A percentile compares a stretch with the other conserved stretches of the same genome.
phyloP scores from a whole-genome alignment of 1,139 yeast genomes.

The Nakaseomyces bracarensis region DNA sequence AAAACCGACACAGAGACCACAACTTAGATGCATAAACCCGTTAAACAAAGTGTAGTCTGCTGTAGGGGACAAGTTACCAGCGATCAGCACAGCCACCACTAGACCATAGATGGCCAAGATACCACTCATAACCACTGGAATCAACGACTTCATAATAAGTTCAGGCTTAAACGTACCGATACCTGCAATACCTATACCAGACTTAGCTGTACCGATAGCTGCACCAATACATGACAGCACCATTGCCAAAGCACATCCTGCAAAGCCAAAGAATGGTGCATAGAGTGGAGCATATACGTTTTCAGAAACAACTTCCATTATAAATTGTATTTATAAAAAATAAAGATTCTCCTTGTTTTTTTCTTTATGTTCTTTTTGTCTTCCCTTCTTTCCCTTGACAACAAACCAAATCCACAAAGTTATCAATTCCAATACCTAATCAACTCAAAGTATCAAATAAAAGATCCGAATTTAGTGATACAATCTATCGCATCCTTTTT shows the following conservation, averaged over 20 bases:
- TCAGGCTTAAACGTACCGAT: constrained; percentile 81
- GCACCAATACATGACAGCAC: constrained; percentile 89
- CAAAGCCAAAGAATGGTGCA: constrained; percentile 94
- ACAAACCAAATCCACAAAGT: no score
- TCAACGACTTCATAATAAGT: constrained; percentile 70
- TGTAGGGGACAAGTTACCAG: constrained; percentile 78
- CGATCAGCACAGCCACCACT: constrained; percentile 90
- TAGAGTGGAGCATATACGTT: constrained; percentile 68
- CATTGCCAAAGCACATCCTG: constrained; percentile 90
- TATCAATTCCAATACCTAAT: no score
- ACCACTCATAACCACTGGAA: constrained; percentile 98
- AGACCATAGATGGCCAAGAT: constrained; percentile 92
- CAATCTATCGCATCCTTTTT: no score
- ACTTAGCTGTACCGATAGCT: constrained; percentile 96
- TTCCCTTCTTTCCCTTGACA: no score
- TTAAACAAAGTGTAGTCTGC: constrained; percentile 78
- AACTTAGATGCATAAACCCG: constrained; percentile 94
- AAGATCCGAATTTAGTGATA: no score
- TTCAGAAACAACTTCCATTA: constrained; percentile 2
- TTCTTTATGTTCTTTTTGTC: background rate
- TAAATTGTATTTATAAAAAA: background rate
- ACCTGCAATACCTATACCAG: constrained; percentile 95
- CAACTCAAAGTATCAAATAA: no score
- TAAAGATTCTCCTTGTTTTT: background rate
- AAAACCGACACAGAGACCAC: constrained; percentile 92